Evolutionary conservation across 257 asterid genomes (phyloP).

Genomic region (Solanum dulcamara): DNA sequence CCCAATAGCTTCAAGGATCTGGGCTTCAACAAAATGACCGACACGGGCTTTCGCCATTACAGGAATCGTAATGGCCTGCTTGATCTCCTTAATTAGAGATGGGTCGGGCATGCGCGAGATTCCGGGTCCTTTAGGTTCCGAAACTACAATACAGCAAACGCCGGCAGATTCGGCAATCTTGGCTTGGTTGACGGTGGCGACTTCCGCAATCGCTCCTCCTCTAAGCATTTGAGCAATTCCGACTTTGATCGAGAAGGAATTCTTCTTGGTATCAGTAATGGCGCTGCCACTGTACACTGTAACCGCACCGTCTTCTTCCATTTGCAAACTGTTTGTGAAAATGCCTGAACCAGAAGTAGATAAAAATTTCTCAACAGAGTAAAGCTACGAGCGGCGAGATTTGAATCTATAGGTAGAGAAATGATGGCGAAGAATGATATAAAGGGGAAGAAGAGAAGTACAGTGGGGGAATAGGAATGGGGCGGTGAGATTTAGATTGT

Average conservation of each 20-base stretch:
- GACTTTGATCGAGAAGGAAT: slow-evolving; percentile 55
- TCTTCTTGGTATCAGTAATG: slow-evolving; percentile 56
- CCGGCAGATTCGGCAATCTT: slow-evolving; percentile 83
- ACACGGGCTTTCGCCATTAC: slow-evolving; percentile 60
- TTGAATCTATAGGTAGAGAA: neutral
- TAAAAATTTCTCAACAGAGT: neutral
- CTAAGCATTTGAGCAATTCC: slow-evolving; percentile 75
- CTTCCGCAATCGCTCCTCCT: slow-evolving; percentile 74
- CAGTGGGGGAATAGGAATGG: neutral
- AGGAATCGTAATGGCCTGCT: slow-evolving; percentile 51
- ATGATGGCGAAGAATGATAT: neutral
- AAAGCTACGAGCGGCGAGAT: neutral
- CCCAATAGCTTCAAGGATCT: slow-evolving; percentile 69
- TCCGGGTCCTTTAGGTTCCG: slow-evolving; percentile 39
- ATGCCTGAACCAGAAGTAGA: slow-evolving; percentile 8
- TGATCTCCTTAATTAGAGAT: slow-evolving; percentile 55
- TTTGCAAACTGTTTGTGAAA: slow-evolving; percentile 8
- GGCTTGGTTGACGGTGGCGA: slow-evolving; percentile 52
- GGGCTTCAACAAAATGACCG: slow-evolving; percentile 88
- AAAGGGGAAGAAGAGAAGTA: neutral
- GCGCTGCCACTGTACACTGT: slow-evolving; percentile 64
- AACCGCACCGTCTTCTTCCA: slow-evolving; percentile 77
- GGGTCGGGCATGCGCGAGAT: slow-evolving; percentile 85
- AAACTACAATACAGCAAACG: slow-evolving; percentile 55
- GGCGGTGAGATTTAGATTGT: slow-evolving; percentile 15